These are phyloP conservation scores for Sphenostylis stenocarpa DNA, from an alignment of 306 rosid species.

Conservation along the genomic window DNA sequence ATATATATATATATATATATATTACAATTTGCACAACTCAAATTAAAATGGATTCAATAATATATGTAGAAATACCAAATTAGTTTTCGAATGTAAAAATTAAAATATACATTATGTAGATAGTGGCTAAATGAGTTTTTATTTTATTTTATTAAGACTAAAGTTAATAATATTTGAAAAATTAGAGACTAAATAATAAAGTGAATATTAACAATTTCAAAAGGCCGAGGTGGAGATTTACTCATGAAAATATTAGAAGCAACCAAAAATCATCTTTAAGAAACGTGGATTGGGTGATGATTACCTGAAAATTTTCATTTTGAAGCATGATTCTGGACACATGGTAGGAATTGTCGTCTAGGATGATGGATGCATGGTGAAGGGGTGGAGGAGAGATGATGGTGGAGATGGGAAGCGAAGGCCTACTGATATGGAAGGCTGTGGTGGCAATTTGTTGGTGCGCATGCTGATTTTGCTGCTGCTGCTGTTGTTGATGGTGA, in stretches of 20 bases:
- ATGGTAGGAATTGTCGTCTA: conserved; percentile 73
- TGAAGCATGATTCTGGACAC: conserved; percentile 75
- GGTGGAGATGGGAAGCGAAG: conserved; percentile 70
- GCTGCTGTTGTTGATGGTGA: conserved; percentile 48
- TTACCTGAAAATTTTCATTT: conserved; percentile 77
- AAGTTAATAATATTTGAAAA: neutral
- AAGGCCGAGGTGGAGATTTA: neutral
- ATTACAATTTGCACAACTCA: too few relatives aligned
- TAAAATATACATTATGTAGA: too few relatives aligned
- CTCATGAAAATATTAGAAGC: neutral
- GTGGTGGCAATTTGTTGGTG: conserved; percentile 57
- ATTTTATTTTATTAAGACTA: neutral
- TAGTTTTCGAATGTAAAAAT: too few relatives aligned
- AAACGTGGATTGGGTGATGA: neutral
- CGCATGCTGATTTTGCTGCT: conserved; percentile 43
- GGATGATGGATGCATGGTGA: conserved; percentile 73
- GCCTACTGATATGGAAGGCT: conserved; percentile 67
- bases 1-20: too few relatives aligned
- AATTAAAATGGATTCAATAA: too few relatives aligned
- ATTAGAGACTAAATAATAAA: neutral
- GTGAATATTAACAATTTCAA: neutral
- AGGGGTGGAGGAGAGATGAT: conserved; percentile 78
- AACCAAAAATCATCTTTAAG: neutral
- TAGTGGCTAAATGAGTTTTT: neutral
- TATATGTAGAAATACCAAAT: too few relatives aligned